Conservation (phyloP, 2,329 filamentous ascomycete species). For the Penicillium sp. region DNA sequence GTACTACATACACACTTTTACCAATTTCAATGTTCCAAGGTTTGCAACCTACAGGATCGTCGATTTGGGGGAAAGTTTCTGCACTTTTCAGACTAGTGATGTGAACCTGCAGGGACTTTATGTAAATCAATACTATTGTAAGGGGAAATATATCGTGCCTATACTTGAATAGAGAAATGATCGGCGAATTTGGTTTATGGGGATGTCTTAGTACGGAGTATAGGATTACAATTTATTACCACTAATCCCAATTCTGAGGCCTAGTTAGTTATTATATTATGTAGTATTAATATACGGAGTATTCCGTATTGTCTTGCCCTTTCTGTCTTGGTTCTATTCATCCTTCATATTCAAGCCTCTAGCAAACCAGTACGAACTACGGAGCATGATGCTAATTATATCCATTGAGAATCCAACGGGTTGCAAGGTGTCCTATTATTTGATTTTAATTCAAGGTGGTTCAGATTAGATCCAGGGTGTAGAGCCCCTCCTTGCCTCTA, state of each 20-base stretch:
- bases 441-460: not conserved
- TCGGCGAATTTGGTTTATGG: not conserved
- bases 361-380: not conserved
- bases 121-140: not conserved
- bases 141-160: not conserved
- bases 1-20: constrained; percentile 3
- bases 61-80: not conserved
- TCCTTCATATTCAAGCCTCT: not conserved
- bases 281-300: not conserved
- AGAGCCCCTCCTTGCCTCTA: not conserved
- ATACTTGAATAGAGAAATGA: not conserved
- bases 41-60: not conserved
- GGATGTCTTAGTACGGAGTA: not conserved
- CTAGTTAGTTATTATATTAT: not conserved
- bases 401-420: not conserved
- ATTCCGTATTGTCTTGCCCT: not conserved
- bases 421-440: constrained; percentile 7
- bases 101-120: not conserved
- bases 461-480: not conserved
- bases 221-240: not conserved
- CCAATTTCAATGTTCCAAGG: not conserved
- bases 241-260: not conserved
- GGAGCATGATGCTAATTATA: constrained; percentile 1
- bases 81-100: not conserved
- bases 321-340: not conserved